Percentiles rank a stretch among this genome's conserved stretches.
phyloP scores from a whole-genome alignment of 495 filamentous ascomycete species.

The Penicillium manginii region DNA sequence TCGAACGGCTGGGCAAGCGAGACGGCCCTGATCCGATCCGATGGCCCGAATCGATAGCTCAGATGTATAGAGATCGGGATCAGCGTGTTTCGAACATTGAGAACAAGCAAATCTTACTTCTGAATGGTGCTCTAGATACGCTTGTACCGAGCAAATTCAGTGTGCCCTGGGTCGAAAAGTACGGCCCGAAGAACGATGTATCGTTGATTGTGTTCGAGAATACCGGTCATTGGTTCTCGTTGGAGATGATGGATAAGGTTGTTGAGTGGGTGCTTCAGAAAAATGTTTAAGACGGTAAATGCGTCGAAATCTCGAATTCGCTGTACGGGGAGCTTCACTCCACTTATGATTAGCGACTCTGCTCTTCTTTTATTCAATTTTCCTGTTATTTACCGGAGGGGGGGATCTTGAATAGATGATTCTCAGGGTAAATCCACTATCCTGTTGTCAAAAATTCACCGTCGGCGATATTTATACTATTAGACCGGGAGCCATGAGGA shows the following conservation, averaged over 20 bases:
- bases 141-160: slow-evolving; percentile 1
- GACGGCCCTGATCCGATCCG: background rate
- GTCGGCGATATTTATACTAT: no score
- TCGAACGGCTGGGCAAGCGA: background rate
- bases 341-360: no score
- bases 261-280: background rate
- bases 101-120: background rate
- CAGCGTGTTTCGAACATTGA: background rate
- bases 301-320: background rate
- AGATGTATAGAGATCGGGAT: background rate
- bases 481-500: no score
- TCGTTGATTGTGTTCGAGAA: slow-evolving; percentile 3
- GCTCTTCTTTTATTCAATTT: no score
- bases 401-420: no score
- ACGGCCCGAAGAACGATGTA: background rate
- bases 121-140: slow-evolving; percentile 1
- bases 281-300: background rate
- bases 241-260: slow-evolving; percentile 7
- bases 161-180: background rate
- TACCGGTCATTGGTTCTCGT: slow-evolving; percentile 1
- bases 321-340: background rate
- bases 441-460: no score
- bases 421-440: no score
- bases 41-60: background rate
- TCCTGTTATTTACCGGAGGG: no score